Evolutionary conservation across 2,329 filamentous ascomycete genomes (phyloP), one percentile per base, ranked within the genome.

Genomic region (Colletotrichum phormii): DNA sequence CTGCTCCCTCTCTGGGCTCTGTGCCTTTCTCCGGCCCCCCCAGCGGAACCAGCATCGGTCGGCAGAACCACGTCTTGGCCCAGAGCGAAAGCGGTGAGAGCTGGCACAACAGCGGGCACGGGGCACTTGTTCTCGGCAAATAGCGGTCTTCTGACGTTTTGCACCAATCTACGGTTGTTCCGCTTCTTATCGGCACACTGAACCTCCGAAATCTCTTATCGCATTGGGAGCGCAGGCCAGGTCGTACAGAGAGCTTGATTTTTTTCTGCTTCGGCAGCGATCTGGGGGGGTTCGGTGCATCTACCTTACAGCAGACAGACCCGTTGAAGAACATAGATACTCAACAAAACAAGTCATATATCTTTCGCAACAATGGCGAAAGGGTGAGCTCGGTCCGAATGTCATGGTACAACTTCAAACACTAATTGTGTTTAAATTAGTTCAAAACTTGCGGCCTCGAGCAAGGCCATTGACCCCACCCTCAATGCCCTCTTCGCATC

Each of bases 401-500:
- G n/a, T 22, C 37, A 35, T 5, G 9, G n/a, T 24, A 11, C 5
- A 24, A 35, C 33, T 4, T 15, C 15, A 12, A 42, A 29, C n/a
- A 24, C 63, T 73, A 42, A 73, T 31, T n/a, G 12, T 0, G 2
- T 1, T 5, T 5, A 9, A 8, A 67, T 42, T 35, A 72, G 64
- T 31, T 57, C 49, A 71, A 63, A 78, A 69, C 77, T 90, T 73
- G 76, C 81, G 64, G 85, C 84, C 74, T 82, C 86, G 46, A 82
- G 84, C 69, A 89, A 89, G 81, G 86, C 87, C 72, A 86, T 95
- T 73, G 93, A 95, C 85, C 92, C 93, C 80, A 84, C 87, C 68
- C 85, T 95, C 76, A 87, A 91, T 78, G 91, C 92, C 74, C 87
- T 95, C 51, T 95, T 95, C 83, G 88, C 91, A 70, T 86, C 88